Conservation (phyloP, 1,139 yeast genomes). For the Groenewaldozyma sp. region DNA sequence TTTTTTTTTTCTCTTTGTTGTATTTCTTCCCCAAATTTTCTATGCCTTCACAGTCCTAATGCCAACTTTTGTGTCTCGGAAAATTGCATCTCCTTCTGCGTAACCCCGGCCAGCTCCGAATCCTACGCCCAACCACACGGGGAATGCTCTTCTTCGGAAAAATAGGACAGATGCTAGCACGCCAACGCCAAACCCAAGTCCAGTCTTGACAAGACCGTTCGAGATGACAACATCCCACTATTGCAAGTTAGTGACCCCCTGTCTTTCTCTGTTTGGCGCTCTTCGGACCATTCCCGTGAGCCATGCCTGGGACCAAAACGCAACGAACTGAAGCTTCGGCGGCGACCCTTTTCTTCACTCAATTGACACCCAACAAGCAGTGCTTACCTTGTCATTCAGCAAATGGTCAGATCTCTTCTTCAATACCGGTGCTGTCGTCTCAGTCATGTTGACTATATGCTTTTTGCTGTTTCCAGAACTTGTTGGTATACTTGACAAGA, state of each 20-base stretch:
- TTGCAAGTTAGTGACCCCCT: conserved; percentile 1
- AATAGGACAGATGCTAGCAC: conserved; percentile 85
- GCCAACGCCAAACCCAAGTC: conserved; percentile 97
- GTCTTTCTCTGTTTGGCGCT: too few relatives aligned
- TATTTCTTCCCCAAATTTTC: not conserved
- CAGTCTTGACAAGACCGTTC: conserved; percentile 88
- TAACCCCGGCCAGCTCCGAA: conserved; percentile 97
- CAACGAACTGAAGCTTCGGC: conserved; percentile 8
- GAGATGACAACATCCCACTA: conserved; percentile 94
- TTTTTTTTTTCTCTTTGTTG: conserved; percentile 3
- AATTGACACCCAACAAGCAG: too few relatives aligned
- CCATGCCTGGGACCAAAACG: too few relatives aligned
- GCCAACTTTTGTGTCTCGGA: conserved; percentile 43
- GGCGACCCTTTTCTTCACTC: conserved; percentile 7
- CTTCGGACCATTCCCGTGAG: too few relatives aligned
- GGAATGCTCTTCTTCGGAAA: conserved; percentile 91
- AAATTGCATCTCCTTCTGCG: conserved; percentile 95
- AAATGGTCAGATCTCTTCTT: conserved; percentile 59
- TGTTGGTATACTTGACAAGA: too few relatives aligned
- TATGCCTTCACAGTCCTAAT: conserved; percentile 30
- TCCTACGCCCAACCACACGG: conserved; percentile 94
- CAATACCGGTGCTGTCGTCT: too few relatives aligned
- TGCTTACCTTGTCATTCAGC: conserved; percentile 67
- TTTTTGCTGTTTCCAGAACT: too few relatives aligned
- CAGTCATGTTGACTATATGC: too few relatives aligned